Base-by-base conservation (phyloP, 148 eudicot genomes). In the Rheum nobile region DNA sequence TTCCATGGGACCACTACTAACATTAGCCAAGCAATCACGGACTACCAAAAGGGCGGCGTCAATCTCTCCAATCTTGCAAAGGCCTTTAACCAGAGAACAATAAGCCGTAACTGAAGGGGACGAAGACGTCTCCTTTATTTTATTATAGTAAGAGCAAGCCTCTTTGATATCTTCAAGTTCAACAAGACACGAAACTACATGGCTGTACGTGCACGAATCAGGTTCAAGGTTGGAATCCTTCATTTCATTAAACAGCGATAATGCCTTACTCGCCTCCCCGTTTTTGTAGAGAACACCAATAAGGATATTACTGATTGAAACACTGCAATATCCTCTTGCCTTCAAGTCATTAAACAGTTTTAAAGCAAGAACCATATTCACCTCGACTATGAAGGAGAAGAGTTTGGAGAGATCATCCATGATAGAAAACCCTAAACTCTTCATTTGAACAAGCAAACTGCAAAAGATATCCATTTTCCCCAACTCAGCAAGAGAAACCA, bases 21-120 rank as follows among this genome's bases (percentile, higher is more conserved):
- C 87, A 77, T 89, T 85, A 19, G 86, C 98, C 78, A 94, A 84
- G 76, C 97, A 89, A 71, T 94, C 98, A 28, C 87, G 90, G 69
- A 91, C 86, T 21, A 94, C 81, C 79, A 82, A 77, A 47, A 94
- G 76, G 63, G 90, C 98, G 10, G 83, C 76, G 80, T 94, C 97
- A 59, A 94, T 80, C 83, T 90, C 88, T 61, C 89, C 96, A 16
- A 81, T 74, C 79, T 82, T 84, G 77, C 88, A 89, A 74, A 94
- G 98, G 57, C 96, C 96, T 59, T 84, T 87, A 47, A 82, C 97
- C 39, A 94, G 83, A 67, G 91, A 91, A 28, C 31, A 71, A 81
- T 94, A 94, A 26, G 96, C 91, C 73, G 75, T 79, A 77, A 84
- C 73, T 47, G 96, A 88, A 24, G 98, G 98, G 78, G 83, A 74